Evolutionary conservation across 2,329 filamentous ascomycete species (phyloP).

Genomic region (Aspergillus texensis): DNA sequence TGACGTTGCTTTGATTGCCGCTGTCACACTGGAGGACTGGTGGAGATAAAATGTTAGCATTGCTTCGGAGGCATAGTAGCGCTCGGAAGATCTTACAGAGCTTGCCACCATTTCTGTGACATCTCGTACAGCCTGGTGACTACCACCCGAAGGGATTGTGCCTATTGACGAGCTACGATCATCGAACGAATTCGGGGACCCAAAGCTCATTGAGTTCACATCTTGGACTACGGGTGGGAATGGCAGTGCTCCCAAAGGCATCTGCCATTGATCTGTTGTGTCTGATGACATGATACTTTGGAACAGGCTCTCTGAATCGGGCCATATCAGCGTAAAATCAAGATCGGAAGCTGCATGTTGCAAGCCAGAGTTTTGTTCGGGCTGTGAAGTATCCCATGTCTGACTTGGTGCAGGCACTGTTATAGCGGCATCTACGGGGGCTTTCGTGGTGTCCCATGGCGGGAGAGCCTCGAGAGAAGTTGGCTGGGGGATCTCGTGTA

Average conservation of each 20-base stretch:
- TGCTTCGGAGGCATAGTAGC: neutral
- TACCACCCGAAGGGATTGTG: slow-evolving; percentile 44
- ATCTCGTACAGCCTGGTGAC: slow-evolving; percentile 49
- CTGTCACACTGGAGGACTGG: slow-evolving; percentile 48
- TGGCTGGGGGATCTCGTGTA: slow-evolving; percentile 18
- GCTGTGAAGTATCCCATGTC: slow-evolving; percentile 28
- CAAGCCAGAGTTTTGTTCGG: slow-evolving; percentile 23
- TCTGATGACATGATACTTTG: slow-evolving; percentile 49
- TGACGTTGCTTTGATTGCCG: slow-evolving; percentile 47
- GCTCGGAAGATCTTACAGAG: slow-evolving; percentile 35
- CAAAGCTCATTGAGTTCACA: slow-evolving; percentile 34
- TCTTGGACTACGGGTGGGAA: slow-evolving; percentile 38
- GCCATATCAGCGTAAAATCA: slow-evolving; percentile 49
- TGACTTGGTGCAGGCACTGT: slow-evolving; percentile 25
- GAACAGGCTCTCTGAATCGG: slow-evolving; percentile 49
- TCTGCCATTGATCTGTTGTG: slow-evolving; percentile 45
- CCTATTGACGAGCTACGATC: slow-evolving; percentile 41
- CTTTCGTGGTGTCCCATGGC: slow-evolving; percentile 29
- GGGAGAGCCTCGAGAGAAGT: slow-evolving; percentile 24
- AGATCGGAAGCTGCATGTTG: slow-evolving; percentile 34
- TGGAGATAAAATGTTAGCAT: slow-evolving; percentile 2
- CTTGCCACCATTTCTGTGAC: slow-evolving; percentile 49
- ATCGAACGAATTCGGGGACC: slow-evolving; percentile 40
- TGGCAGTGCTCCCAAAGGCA: slow-evolving; percentile 45
- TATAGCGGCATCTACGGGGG: slow-evolving; percentile 19